Conservation (phyloP, 2,329 filamentous ascomycete species). For the Chrysoporthe cubensis region DNA sequence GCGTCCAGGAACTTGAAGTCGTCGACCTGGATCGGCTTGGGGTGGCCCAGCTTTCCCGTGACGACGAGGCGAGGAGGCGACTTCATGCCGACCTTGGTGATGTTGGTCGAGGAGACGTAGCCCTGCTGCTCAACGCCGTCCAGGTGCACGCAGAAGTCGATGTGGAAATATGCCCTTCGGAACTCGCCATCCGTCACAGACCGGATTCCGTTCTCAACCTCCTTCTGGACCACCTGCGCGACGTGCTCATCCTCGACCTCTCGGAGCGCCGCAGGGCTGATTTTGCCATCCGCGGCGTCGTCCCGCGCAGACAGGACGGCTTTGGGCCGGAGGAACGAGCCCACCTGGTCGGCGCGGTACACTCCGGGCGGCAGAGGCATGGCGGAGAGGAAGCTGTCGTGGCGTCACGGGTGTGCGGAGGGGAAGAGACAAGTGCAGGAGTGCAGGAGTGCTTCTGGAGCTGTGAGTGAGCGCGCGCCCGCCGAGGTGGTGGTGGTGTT, state of each 20-base stretch:
- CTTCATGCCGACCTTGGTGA: conserved; percentile 50
- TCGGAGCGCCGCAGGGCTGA: conserved; percentile 49
- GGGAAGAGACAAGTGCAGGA: neutral
- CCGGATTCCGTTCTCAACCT: conserved; percentile 52
- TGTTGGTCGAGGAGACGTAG: conserved; percentile 45
- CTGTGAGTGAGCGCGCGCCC: neutral
- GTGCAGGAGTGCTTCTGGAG: neutral
- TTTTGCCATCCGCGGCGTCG: conserved; percentile 48
- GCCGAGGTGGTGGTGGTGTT: neutral
- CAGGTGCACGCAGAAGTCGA: conserved; percentile 60
- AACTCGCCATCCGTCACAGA: conserved; percentile 61
- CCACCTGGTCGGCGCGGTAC: conserved; percentile 59
- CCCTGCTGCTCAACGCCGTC: conserved; percentile 57
- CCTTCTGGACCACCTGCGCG: conserved; percentile 50
- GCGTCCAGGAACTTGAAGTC: conserved; percentile 59
- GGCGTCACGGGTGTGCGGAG: neutral
- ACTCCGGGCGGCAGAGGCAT: conserved; percentile 48
- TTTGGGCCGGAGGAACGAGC: conserved; percentile 57
- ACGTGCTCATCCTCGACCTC: conserved; percentile 56
- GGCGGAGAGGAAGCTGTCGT: neutral
- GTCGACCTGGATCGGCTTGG: conserved; percentile 57
- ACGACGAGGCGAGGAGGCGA: conserved; percentile 59
- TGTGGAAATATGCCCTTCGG: conserved; percentile 60
- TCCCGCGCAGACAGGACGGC: conserved; percentile 53
- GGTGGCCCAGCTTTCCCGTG: conserved; percentile 57